phyloP scores from a whole-genome alignment of 345 rosid genomes.

The Durio zibethinus region DNA sequence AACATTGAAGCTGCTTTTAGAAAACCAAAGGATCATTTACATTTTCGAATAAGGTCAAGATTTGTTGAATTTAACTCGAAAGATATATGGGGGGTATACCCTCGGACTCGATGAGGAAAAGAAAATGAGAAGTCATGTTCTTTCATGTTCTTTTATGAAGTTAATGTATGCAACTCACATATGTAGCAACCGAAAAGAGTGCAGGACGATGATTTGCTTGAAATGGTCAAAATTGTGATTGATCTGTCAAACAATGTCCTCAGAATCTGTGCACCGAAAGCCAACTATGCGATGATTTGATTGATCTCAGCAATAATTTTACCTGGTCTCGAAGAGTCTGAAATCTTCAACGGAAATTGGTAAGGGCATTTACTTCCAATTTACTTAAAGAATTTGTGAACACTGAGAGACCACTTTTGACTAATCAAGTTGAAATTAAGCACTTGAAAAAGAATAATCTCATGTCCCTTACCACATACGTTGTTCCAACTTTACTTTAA shows the following conservation, averaged over 20 bases:
- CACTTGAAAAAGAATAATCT: neutral
- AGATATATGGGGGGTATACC: neutral
- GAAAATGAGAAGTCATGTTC: neutral
- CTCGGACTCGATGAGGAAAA: neutral
- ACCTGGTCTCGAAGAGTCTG: neutral
- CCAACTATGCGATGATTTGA: neutral
- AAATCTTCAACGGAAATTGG: neutral
- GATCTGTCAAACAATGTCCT: neutral
- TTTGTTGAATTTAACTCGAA: neutral
- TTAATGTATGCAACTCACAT: neutral
- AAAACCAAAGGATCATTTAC: neutral
- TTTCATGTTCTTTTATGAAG: neutral
- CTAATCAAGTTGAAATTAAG: neutral
- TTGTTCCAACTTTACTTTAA: neutral
- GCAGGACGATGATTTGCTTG: neutral
- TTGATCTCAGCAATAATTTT: neutral
- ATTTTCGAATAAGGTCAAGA: neutral
- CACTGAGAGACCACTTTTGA: neutral
- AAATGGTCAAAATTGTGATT: neutral
- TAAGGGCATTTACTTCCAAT: neutral
- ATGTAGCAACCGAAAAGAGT: neutral
- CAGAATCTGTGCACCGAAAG: conserved; percentile 6
- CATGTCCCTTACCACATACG: neutral
- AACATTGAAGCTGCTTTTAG: conserved; percentile 5
- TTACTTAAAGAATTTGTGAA: neutral